Conservation (phyloP, 768 basidiomycete genomes). For the Tulasnella sp. region DNA sequence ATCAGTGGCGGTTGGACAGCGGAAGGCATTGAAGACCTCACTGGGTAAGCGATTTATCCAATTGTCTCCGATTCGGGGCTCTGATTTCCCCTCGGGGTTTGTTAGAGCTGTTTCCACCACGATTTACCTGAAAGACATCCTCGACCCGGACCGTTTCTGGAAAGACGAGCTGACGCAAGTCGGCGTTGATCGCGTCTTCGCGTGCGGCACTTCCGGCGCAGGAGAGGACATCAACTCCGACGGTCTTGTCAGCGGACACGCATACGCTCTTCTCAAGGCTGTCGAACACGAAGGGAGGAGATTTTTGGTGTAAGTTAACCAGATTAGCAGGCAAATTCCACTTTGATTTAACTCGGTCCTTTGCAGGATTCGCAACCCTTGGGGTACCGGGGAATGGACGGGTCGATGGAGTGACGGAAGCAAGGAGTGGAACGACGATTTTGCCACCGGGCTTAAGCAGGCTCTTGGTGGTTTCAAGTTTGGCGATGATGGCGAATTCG, state of each 20-base stretch:
- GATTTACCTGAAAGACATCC: conserved; percentile 28
- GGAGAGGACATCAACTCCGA: conserved; percentile 6
- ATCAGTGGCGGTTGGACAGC: too few relatives aligned
- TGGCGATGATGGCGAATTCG: conserved; percentile 42
- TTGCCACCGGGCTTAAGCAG: conserved; percentile 32
- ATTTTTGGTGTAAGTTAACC: conserved; percentile 33
- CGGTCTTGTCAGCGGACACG: conserved; percentile 25
- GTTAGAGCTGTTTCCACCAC: conserved; percentile 7
- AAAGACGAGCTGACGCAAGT: conserved; percentile 40
- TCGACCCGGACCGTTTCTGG: conserved; percentile 43
- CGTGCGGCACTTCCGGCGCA: conserved; percentile 31
- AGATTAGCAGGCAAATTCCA: too few relatives aligned
- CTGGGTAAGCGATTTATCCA: too few relatives aligned
- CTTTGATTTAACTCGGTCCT: neutral
- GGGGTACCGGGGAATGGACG: conserved; percentile 35
- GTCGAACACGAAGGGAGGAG: conserved; percentile 35
- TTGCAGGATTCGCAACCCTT: conserved; percentile 42
- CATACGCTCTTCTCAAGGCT: conserved; percentile 38
- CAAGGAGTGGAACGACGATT: conserved; percentile 45
- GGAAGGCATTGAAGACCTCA: too few relatives aligned
- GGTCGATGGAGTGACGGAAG: conserved; percentile 44
- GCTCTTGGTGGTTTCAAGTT: conserved; percentile 34
- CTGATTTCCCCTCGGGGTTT: neutral
- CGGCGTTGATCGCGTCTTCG: conserved; percentile 41
- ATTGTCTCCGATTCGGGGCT: neutral